These are phyloP conservation scores for Pseudocohnilembus persalinus DNA, from an alignment of 169 alveolate genomes.

Conservation along the genomic window DNA sequence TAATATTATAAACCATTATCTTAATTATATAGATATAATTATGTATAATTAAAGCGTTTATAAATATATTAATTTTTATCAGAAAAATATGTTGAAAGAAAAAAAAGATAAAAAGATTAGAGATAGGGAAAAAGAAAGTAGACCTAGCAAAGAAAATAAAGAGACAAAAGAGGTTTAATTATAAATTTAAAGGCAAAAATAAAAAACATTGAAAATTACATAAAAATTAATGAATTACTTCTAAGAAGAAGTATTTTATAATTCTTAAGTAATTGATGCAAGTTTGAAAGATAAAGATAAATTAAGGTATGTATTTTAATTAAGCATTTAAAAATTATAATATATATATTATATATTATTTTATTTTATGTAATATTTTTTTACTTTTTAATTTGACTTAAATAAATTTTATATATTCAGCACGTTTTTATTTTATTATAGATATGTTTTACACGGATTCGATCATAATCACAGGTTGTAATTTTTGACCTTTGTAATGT, in stretches of 20 bases:
- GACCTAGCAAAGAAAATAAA: background rate
- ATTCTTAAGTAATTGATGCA: conserved; percentile 7
- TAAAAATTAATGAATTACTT: conserved; percentile 26
- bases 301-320: too few species aligned
- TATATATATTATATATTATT: too few species aligned
- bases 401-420: too few species aligned
- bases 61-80: too few species aligned
- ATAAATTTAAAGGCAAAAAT: background rate
- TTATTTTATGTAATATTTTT: too few species aligned
- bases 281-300: background rate
- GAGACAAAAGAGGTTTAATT: background rate
- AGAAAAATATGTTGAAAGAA: background rate
- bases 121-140: background rate
- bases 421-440: background rate
- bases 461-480: conserved; percentile 35
- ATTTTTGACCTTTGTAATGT: conserved; percentile 33
- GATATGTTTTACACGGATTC: conserved; percentile 23
- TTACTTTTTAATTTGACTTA: too few species aligned
- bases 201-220: background rate
- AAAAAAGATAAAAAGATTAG: too few species aligned
- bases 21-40: too few species aligned
- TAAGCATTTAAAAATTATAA: conserved; percentile 4
- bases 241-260: conserved; percentile 26
- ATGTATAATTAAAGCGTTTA: too few species aligned
- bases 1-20: too few species aligned